Percentiles rank a stretch among this genome's conserved stretches.
These are phyloP conservation scores for Magnolia changhungtana DNA, from an alignment of 164 flowering plant species.

Conservation along the genomic window DNA sequence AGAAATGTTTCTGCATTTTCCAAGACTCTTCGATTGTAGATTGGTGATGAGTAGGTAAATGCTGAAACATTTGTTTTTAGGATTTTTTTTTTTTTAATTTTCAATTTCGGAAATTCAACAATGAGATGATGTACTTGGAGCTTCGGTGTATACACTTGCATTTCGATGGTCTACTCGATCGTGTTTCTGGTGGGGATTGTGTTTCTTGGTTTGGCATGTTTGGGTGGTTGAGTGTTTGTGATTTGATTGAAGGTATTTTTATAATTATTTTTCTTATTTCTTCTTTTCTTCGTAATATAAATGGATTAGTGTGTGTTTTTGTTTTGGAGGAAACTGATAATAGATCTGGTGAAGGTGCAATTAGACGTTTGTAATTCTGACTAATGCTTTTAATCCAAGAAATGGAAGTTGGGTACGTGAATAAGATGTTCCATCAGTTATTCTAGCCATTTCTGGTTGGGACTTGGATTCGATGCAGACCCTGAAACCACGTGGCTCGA, in stretches of 20 bases:
- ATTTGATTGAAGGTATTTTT: neutral
- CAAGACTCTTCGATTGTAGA: slow-evolving; percentile 4
- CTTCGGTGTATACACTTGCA: neutral
- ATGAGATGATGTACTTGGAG: neutral
- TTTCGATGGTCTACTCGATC: neutral
- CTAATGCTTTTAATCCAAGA: slow-evolving; percentile 5
- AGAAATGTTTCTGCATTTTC: slow-evolving; percentile 17
- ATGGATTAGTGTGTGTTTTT: neutral
- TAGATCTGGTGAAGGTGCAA: neutral
- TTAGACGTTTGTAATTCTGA: neutral
- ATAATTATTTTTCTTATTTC: neutral
- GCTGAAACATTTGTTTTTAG: slow-evolving; percentile 12
- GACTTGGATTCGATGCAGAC: too few species aligned
- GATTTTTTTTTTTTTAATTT: neutral
- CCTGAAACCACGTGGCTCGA: too few species aligned
- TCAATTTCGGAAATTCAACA: neutral
- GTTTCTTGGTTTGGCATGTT: neutral
- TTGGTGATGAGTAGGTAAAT: slow-evolving; percentile 11
- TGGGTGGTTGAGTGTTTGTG: neutral
- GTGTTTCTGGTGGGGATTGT: neutral
- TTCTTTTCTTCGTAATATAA: neutral
- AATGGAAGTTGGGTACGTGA: slow-evolving; percentile 2
- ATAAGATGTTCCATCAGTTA: slow-evolving; percentile 8
- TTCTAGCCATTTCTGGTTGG: neutral
- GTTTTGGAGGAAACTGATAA: neutral